These are phyloP conservation scores for Gossypium gossypioides DNA, from an alignment of 441 rosid genomes.

Conservation along the genomic window DNA sequence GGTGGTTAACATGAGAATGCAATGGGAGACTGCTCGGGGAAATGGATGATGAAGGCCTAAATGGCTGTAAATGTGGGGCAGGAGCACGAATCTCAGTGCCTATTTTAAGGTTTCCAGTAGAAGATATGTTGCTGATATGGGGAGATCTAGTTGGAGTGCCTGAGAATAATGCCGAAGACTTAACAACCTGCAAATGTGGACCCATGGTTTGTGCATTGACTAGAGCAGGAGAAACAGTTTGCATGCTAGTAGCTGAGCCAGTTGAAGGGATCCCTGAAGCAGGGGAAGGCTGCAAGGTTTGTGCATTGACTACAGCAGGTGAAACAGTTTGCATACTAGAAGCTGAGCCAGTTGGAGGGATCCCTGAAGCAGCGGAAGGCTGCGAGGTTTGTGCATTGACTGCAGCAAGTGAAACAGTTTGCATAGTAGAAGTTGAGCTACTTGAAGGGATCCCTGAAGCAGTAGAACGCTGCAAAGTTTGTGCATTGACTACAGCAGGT, in stretches of 20 bases:
- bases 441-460: neutral
- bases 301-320: neutral
- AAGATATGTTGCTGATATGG: conserved; percentile 29
- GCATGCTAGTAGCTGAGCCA: conserved; percentile 17
- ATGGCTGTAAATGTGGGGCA: conserved; percentile 51
- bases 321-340: conserved; percentile 2
- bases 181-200: conserved; percentile 22
- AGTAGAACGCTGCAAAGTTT: neutral
- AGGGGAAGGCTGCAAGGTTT: conserved; percentile 18
- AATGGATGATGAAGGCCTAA: conserved; percentile 34
- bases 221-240: conserved; percentile 10
- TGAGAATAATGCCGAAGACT: conserved; percentile 18
- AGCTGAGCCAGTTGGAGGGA: conserved; percentile 30
- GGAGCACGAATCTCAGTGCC: conserved; percentile 43
- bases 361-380: conserved; percentile 27
- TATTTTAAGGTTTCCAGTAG: conserved; percentile 33
- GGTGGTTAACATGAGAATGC: conserved; percentile 8
- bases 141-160: conserved; percentile 40
- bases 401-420: neutral
- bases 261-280: conserved; percentile 23
- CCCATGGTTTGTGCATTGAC: conserved; percentile 12
- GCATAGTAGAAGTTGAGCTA: neutral
- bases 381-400: conserved; percentile 12
- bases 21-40: conserved; percentile 14
- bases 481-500: neutral